Percentiles rank a stretch among this genome's conserved stretches.
Conservation (phyloP, 2,329 filamentous ascomycete species). For the Diatrype stigma region DNA sequence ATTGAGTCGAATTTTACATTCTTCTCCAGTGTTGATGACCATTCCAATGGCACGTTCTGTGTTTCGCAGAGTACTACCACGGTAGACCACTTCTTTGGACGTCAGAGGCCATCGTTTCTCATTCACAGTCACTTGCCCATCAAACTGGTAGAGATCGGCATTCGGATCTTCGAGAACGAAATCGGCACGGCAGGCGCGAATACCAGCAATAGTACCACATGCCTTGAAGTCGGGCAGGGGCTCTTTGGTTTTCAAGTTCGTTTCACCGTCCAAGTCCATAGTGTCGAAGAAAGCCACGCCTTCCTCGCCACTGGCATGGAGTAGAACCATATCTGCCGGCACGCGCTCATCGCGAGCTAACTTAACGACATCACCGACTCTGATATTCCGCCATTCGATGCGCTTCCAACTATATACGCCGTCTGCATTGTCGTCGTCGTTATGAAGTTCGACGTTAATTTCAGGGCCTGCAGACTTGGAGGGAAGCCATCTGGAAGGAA, state of each 20-base stretch:
- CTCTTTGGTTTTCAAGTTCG: conserved; percentile 75
- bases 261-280: conserved; percentile 81
- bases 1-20: conserved; percentile 91
- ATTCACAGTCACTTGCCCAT: conserved; percentile 60
- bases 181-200: conserved; percentile 53
- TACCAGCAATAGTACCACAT: conserved; percentile 52
- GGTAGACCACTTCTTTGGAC: conserved; percentile 77
- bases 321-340: conserved; percentile 76
- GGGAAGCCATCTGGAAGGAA: conserved; percentile 13
- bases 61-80: conserved; percentile 78
- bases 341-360: conserved; percentile 70
- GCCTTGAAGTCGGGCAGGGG: conserved; percentile 55
- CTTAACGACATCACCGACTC: conserved; percentile 67
- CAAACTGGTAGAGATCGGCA: conserved; percentile 71
- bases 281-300: conserved; percentile 80
- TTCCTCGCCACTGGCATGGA: conserved; percentile 74
- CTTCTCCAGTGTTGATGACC: conserved; percentile 84
- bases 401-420: conserved; percentile 42
- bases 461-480: conserved; percentile 8
- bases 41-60: conserved; percentile 67
- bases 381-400: conserved; percentile 64
- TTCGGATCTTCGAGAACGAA: conserved; percentile 76
- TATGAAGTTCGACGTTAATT: conserved; percentile 6
- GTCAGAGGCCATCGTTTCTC: conserved; percentile 66
- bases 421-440: conserved; percentile 18